Evolutionary conservation across 768 basidiomycete species (phyloP).

Genomic region (Suillus fuscotomentosus): DNA sequence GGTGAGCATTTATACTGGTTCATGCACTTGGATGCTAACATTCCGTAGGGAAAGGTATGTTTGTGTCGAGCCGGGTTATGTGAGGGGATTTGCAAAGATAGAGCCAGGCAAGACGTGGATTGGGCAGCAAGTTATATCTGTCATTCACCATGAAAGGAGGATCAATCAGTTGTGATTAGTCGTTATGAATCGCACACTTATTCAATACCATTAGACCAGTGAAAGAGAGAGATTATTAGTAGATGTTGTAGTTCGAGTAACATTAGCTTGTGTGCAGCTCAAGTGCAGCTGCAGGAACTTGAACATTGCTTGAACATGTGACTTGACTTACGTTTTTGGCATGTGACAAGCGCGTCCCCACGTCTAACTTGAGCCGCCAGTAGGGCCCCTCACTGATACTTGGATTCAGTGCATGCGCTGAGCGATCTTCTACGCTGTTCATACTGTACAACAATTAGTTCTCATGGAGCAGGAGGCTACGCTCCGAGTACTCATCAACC

Average conservation of each 20-base stretch:
- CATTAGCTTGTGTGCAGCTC: too few species aligned
- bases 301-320: too few species aligned
- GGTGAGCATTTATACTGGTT: slow-evolving; percentile 45
- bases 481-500: slow-evolving; percentile 45
- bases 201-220: not conserved
- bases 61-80: slow-evolving; percentile 91
- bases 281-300: too few species aligned
- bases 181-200: not conserved
- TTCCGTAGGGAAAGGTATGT: slow-evolving; percentile 70
- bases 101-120: slow-evolving; percentile 69
- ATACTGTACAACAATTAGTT: not conserved
- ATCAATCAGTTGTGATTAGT: slow-evolving; percentile 17
- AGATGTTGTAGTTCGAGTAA: not conserved
- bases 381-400: not conserved
- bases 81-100: slow-evolving; percentile 66
- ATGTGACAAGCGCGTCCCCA: not conserved
- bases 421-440: not conserved
- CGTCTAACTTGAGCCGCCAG: not conserved
- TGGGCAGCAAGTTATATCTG: slow-evolving; percentile 69
- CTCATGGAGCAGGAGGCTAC: slow-evolving; percentile 19
- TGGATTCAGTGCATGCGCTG: not conserved
- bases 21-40: slow-evolving; percentile 9
- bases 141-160: slow-evolving; percentile 32
- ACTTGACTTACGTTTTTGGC: too few species aligned
- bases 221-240: not conserved